Conservation (phyloP, 257 asterid species). For the Nicotiana obtusifolia region DNA sequence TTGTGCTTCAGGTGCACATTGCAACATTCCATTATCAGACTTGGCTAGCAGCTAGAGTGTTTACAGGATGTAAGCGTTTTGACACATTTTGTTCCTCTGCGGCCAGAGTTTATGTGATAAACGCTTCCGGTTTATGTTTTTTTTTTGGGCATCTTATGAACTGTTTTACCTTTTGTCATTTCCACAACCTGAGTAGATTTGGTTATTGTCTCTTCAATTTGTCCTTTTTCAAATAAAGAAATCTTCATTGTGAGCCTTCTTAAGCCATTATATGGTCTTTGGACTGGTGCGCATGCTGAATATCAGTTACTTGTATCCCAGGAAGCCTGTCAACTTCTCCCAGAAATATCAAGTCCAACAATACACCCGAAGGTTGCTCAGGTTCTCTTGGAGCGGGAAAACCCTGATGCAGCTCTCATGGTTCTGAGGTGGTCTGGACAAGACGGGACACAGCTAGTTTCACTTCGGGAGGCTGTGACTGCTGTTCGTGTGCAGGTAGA, state of each 20-base stretch:
- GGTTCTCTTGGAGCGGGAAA: slow-evolving; percentile 71
- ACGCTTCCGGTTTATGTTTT: background rate
- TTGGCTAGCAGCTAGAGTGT: background rate
- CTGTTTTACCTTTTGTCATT: slow-evolving; percentile 1
- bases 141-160: background rate
- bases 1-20: background rate
- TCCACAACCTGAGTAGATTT: background rate
- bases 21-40: background rate
- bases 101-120: background rate
- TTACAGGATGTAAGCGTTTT: background rate
- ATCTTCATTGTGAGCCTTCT: background rate
- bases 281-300: slow-evolving; percentile 1
- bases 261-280: background rate
- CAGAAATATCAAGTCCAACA: slow-evolving; percentile 75
- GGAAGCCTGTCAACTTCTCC: slow-evolving; percentile 87
- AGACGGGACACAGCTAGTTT: slow-evolving; percentile 54
- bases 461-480: slow-evolving; percentile 79
- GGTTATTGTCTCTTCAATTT: background rate
- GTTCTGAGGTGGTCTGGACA: slow-evolving; percentile 85
- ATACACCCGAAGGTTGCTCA: slow-evolving; percentile 82
- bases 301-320: slow-evolving; percentile 26
- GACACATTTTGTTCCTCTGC: background rate
- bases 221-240: background rate
- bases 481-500: slow-evolving; percentile 80
- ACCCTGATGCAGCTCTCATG: slow-evolving; percentile 95